These are phyloP conservation scores for Cordyceps cateniannulata DNA, from an alignment of 2,329 filamentous ascomycete genomes.

Conservation along the genomic window DNA sequence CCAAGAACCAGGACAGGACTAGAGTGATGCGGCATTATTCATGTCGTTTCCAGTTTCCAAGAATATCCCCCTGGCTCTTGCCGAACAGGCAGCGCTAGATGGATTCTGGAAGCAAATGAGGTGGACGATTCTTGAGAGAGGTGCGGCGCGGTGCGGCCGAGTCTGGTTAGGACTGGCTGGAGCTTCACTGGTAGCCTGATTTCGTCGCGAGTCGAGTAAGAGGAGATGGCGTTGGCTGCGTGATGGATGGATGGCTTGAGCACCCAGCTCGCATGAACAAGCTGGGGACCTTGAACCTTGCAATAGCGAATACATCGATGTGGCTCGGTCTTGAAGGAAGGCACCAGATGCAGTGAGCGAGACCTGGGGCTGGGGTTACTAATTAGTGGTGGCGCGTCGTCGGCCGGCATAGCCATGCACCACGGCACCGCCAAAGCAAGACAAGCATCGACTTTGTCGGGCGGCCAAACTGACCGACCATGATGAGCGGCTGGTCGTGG, in stretches of 20 bases:
- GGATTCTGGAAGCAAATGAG: neutral
- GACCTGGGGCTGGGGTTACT: neutral
- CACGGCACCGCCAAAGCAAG: neutral
- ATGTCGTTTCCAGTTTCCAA: constrained; percentile 3
- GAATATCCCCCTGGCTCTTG: neutral
- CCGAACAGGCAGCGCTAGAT: neutral
- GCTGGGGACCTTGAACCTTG: constrained; percentile 3
- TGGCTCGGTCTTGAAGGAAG: constrained; percentile 1
- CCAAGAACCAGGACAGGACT: neutral
- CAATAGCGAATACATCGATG: neutral
- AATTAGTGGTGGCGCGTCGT: neutral
- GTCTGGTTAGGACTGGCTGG: neutral
- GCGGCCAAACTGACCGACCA: neutral
- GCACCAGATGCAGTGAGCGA: neutral
- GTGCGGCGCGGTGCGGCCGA: neutral
- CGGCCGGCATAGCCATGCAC: neutral
- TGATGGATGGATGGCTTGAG: constrained; percentile 1
- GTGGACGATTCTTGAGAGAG: neutral
- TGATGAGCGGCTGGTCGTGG: constrained; percentile 4
- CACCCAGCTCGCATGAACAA: constrained; percentile 10
- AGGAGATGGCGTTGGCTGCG: neutral
- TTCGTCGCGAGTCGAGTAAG: constrained; percentile 6
- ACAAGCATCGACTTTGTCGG: neutral
- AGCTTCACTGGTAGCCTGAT: neutral
- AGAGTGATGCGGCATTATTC: constrained; percentile 7